Base-by-base conservation (phyloP, 495 filamentous ascomycete species). In the Penicillium macrosclerotiorum region DNA sequence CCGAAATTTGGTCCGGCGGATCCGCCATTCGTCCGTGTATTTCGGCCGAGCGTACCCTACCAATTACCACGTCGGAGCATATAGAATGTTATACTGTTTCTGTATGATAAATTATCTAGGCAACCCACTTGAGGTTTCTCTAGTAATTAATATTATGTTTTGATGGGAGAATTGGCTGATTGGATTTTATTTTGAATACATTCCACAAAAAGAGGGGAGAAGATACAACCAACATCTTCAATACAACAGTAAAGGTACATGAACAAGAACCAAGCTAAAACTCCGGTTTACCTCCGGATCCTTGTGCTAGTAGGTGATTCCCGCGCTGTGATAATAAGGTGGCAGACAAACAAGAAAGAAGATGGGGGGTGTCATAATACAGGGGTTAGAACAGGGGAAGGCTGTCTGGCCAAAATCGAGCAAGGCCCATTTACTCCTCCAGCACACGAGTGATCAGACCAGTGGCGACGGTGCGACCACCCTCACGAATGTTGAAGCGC, bases 401-500 rank as follows among this genome's bases (percentile, higher is more conserved):
- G 30, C 32, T n/a, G 31, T 38, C 30, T 31, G 30, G 46, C 42
- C 45, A 32, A 11, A 19, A 26, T 38, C 25, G 34, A 45, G 29
- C 25, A 37, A 36, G 32, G 40, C 42, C 18, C 13, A 17, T 51
- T 59, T 67, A 56, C 36, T 65, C 43, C 25, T 31, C 53, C 11
- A 95, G 52, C 63, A 96, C 86, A 62, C 84, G 80, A 57, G 91
- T 96, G 51, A 96, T 81, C 48, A 96, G 68, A 66, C 91, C 91
- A 59, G 91, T 96, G 46, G 89, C 90, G 41, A 96, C 90, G 35
- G 90, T 96, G 50, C 89, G 80, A 51, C 92, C 90, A 72, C 90
- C 93, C 74, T 98, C 93, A 65, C 93, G 86, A 63, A 98, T 80
- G 78, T 95, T 98, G 77, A 97, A 89, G 42, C 93, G 85, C 77